Percentiles rank a stretch among this genome's conserved stretches.
These are phyloP conservation scores for Grifola frondosa DNA, from an alignment of 1,284 basidiomycete species.

Conservation along the genomic window DNA sequence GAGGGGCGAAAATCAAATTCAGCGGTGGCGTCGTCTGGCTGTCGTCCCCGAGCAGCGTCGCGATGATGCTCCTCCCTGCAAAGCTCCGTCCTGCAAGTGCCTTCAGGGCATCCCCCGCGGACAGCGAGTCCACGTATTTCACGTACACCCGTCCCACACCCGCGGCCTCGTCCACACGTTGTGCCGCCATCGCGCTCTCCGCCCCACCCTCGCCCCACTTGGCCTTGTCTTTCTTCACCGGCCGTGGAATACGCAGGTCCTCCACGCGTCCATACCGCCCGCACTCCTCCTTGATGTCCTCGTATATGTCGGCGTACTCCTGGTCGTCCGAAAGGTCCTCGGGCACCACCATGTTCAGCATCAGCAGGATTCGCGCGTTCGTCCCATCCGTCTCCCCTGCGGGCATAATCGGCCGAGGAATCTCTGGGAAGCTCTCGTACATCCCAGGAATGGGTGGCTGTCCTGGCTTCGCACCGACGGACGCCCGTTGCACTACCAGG, in stretches of 20 bases:
- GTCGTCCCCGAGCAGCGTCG: constrained; percentile 76
- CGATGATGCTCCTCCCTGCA: constrained; percentile 87
- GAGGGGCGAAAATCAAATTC: constrained; percentile 75
- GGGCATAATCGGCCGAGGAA: constrained; percentile 81
- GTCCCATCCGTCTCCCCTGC: constrained; percentile 61
- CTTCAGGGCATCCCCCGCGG: constrained; percentile 74
- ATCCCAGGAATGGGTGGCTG: constrained; percentile 56
- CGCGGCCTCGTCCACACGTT: constrained; percentile 77
- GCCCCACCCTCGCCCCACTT: constrained; percentile 75
- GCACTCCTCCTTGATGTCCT: constrained; percentile 95
- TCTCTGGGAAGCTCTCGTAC: constrained; percentile 72
- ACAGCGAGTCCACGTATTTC: constrained; percentile 64
- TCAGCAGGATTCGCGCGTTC: constrained; percentile 84
- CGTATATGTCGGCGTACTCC: constrained; percentile 92
- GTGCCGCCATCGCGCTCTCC: constrained; percentile 64
- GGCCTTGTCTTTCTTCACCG: constrained; percentile 79
- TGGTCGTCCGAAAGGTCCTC: constrained; percentile 91
- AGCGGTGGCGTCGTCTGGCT: constrained; percentile 80
- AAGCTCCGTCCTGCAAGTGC: constrained; percentile 90
- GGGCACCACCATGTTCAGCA: constrained; percentile 98
- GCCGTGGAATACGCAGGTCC: constrained; percentile 87
- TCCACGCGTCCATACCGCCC: constrained; percentile 79
- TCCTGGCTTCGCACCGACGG: constrained; percentile 83
- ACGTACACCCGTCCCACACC: constrained; percentile 96
- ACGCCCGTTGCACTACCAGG: constrained; percentile 94